phyloP scores from a whole-genome alignment of 768 basidiomycete species.

The Mycena olivaceomarginata region DNA sequence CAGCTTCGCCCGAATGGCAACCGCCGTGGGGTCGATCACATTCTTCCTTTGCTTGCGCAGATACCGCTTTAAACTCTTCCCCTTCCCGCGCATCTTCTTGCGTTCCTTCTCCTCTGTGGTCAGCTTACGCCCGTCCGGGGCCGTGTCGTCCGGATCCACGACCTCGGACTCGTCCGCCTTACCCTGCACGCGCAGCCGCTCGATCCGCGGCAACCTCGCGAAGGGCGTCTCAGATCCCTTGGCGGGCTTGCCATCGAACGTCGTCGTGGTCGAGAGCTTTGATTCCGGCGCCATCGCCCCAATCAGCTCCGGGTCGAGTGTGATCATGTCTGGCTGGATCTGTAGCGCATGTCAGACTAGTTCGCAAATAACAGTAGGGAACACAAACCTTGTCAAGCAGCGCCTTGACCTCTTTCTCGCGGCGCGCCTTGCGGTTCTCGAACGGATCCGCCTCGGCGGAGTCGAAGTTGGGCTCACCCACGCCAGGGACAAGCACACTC shows the following conservation, averaged over 20 bases:
- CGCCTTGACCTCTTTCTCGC: conserved; percentile 93
- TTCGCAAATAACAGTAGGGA: conserved; percentile 5
- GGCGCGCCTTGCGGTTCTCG: conserved; percentile 86
- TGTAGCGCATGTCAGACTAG: conserved; percentile 50
- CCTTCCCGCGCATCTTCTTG: conserved; percentile 91
- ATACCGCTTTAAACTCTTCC: conserved; percentile 90
- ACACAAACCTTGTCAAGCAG: conserved; percentile 89
- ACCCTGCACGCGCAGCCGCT: conserved; percentile 83
- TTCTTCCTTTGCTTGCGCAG: conserved; percentile 96
- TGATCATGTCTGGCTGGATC: conserved; percentile 96
- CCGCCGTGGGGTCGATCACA: conserved; percentile 90
- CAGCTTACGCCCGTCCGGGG: conserved; percentile 55
- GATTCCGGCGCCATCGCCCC: conserved; percentile 80
- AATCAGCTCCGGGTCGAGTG: conserved; percentile 86
- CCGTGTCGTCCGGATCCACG: conserved; percentile 62
- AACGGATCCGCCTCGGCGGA: conserved; percentile 96
- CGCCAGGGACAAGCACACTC: conserved; percentile 91
- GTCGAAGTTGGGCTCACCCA: conserved; percentile 97
- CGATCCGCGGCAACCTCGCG: conserved; percentile 85
- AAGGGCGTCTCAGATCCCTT: conserved; percentile 70
- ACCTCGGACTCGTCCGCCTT: conserved; percentile 84
- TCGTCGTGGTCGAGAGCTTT: conserved; percentile 72
- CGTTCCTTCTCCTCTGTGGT: conserved; percentile 72
- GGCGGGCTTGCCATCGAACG: conserved; percentile 61
- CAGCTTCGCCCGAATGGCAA: conserved; percentile 81